phyloP scores from a whole-genome alignment of 306 rosid species.

The Arachis stenosperma region DNA sequence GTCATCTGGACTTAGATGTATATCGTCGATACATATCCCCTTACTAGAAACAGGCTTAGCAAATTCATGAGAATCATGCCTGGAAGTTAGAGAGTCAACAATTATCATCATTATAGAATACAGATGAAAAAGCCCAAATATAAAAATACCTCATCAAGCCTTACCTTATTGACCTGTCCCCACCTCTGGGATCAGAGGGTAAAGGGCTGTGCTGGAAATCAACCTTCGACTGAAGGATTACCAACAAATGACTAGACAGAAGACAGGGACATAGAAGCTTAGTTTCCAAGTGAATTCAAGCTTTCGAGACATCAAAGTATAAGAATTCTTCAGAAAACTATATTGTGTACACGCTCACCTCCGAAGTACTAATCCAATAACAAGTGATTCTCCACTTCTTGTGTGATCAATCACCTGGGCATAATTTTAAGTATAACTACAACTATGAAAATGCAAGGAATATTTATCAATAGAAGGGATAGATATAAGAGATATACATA shows the following conservation, averaged over 20 bases:
- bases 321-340: slow-evolving; percentile 5
- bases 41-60: slow-evolving; percentile 95
- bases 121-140: slow-evolving; percentile 37
- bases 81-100: slow-evolving; percentile 40
- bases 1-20: slow-evolving; percentile 86
- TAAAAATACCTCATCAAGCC: slow-evolving; percentile 18
- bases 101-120: slow-evolving; percentile 41
- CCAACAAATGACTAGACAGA: slow-evolving; percentile 83
- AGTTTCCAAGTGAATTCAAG: slow-evolving; percentile 22
- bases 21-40: slow-evolving; percentile 78
- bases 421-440: slow-evolving; percentile 39
- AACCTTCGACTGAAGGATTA: slow-evolving; percentile 84
- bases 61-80: slow-evolving; percentile 80
- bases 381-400: slow-evolving; percentile 82
- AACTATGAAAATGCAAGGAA: slow-evolving; percentile 37
- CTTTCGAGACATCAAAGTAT: slow-evolving; percentile 25
- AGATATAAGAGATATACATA: slow-evolving; percentile 53
- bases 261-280: slow-evolving; percentile 34
- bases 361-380: slow-evolving; percentile 90
- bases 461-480: slow-evolving; percentile 13
- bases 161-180: slow-evolving; percentile 64
- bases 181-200: slow-evolving; percentile 68
- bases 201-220: slow-evolving; percentile 94
- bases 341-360: slow-evolving; percentile 56
- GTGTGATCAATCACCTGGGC: slow-evolving; percentile 92